A percentile compares a stretch with the other conserved stretches of the same genome.
Evolutionary conservation across 257 asterid genomes (phyloP).

Genomic region (Capsicum baccatum): DNA sequence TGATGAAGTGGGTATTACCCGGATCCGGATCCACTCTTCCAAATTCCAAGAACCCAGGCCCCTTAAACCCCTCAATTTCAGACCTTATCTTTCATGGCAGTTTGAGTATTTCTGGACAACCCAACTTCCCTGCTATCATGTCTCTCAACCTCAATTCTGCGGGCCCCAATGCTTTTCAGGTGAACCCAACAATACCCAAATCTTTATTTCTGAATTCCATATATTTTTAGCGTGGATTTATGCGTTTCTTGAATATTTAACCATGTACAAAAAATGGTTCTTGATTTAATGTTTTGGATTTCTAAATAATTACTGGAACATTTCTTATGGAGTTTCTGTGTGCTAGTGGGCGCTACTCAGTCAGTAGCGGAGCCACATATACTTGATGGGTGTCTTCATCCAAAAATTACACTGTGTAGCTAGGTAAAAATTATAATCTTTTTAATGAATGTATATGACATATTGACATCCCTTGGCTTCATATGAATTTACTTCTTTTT

Average conservation of each 20-base stretch:
- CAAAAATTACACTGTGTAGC: no score
- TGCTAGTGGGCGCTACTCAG: no score
- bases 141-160: slow-evolving; percentile 62
- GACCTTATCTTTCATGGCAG: slow-evolving; percentile 27
- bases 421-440: no score
- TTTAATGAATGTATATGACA: no score
- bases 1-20: neutral
- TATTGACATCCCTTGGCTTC: no score
- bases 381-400: no score
- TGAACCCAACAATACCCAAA: slow-evolving; percentile 19
- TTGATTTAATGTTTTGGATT: neutral
- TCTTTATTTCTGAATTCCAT: neutral
- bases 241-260: neutral
- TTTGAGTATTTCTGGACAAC: neutral
- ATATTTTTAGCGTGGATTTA: neutral
- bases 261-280: neutral
- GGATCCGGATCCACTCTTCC: neutral
- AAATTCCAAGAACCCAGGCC: neutral
- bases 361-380: no score
- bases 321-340: no score
- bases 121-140: slow-evolving; percentile 37
- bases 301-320: no score
- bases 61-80: slow-evolving; percentile 23
- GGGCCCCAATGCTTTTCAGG: slow-evolving; percentile 51
- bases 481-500: no score